A percentile compares a stretch with the other conserved stretches of the same genome.
Conservation (phyloP, 768 basidiomycete genomes). For the Lanmaoa rubissima region DNA sequence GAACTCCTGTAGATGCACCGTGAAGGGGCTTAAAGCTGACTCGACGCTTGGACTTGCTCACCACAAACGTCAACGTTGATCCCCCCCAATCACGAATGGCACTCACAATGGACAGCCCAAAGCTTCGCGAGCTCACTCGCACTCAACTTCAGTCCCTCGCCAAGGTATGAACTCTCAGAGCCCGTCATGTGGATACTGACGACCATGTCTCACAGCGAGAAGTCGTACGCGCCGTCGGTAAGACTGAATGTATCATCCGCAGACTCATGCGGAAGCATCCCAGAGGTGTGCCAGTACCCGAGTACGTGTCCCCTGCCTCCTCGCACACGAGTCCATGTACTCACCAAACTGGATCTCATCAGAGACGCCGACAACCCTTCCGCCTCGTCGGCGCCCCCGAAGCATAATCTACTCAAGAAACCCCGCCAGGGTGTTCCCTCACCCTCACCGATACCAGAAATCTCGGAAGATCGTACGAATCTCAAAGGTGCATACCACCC, state of each 20-base stretch:
- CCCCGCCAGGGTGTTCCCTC: not conserved
- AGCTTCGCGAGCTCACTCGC: conserved; percentile 21
- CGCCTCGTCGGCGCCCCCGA: conserved; percentile 1
- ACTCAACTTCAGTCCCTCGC: conserved; percentile 26
- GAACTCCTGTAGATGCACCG: not conserved
- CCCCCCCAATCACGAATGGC: not conserved
- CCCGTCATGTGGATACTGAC: not conserved
- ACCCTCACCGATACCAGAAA: not conserved
- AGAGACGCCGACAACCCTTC: conserved; percentile 6
- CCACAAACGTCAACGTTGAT: not conserved
- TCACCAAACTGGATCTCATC: not conserved
- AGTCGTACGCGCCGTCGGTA: conserved; percentile 24
- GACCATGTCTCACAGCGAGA: conserved; percentile 19
- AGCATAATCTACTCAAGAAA: not conserved
- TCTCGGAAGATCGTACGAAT: not conserved
- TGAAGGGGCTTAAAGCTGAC: not conserved
- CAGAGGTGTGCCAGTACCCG: conserved; percentile 21
- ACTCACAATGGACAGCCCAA: conserved; percentile 15
- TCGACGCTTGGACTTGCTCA: not conserved
- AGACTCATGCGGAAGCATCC: conserved; percentile 27
- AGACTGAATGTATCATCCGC: conserved; percentile 29
- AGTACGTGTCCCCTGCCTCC: conserved; percentile 2
- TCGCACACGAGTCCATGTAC: not conserved
- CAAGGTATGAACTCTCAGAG: conserved; percentile 11
- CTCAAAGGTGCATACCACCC: conserved; percentile 7